Conservation (phyloP, 306 rosid species). For the Elaeagnus macrophylla region DNA sequence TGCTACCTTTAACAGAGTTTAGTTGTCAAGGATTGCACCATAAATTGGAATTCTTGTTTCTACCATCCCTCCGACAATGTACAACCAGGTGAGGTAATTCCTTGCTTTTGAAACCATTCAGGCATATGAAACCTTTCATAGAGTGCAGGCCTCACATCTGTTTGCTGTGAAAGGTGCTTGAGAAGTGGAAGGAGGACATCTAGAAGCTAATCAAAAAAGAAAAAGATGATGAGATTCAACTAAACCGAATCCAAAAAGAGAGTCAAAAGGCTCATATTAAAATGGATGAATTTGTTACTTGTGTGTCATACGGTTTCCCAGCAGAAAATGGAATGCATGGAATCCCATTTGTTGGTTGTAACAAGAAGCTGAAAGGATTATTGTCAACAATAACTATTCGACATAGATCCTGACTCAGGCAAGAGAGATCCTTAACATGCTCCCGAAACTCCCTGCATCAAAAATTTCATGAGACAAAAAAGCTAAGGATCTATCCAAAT, state of each 20-base stretch:
- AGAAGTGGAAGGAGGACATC: slow-evolving; percentile 97
- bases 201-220: slow-evolving; percentile 48
- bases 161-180: slow-evolving; percentile 65
- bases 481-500: neutral
- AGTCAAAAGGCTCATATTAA: neutral
- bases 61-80: slow-evolving; percentile 3
- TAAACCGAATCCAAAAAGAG: no score
- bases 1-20: slow-evolving; percentile 16
- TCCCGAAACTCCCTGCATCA: slow-evolving; percentile 70
- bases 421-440: slow-evolving; percentile 89
- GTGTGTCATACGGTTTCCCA: slow-evolving; percentile 71
- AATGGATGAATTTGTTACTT: slow-evolving; percentile 34
- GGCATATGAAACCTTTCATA: slow-evolving; percentile 89
- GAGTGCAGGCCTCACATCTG: slow-evolving; percentile 75
- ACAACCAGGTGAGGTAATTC: slow-evolving; percentile 63
- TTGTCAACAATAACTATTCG: slow-evolving; percentile 87
- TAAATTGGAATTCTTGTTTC: slow-evolving; percentile 12
- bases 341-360: slow-evolving; percentile 90
- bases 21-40: slow-evolving; percentile 9
- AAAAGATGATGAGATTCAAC: neutral
- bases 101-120: slow-evolving; percentile 96
- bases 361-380: slow-evolving; percentile 91
- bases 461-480: slow-evolving; percentile 4
- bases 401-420: slow-evolving; percentile 63
- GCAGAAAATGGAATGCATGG: slow-evolving; percentile 95